Evolutionary conservation across 352 stramenopile species (phyloP).

Genomic region (Globisporangium paroecandrum): DNA sequence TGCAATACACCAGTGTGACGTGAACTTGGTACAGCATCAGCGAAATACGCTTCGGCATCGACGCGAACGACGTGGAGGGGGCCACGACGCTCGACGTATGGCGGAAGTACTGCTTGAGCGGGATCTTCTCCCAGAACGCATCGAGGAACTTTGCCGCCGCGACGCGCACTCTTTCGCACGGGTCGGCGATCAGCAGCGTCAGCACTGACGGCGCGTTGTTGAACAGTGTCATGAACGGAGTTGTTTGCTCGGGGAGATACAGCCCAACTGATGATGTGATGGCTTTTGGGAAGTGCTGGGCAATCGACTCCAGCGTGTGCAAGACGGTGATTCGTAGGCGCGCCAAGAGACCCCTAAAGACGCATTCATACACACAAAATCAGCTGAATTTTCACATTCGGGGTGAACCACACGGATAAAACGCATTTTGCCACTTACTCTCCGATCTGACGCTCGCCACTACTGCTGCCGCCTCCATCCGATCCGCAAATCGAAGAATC

Average conservation of each 20-base stretch:
- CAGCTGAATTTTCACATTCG: not conserved
- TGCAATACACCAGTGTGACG: conserved; percentile 75
- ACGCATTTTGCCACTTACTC: conserved; percentile 35
- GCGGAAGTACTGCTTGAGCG: conserved; percentile 78
- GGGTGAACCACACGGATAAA: not conserved
- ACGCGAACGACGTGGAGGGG: conserved; percentile 75
- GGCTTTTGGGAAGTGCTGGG: conserved; percentile 57
- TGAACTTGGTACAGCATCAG: conserved; percentile 85
- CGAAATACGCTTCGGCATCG: conserved; percentile 78
- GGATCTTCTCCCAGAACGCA: conserved; percentile 79
- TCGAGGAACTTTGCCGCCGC: conserved; percentile 79
- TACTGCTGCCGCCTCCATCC: conserved; percentile 31
- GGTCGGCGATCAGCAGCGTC: conserved; percentile 72
- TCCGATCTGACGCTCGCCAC: conserved; percentile 25
- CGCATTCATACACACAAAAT: conserved; percentile 2
- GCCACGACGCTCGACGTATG: conserved; percentile 39
- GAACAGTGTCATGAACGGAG: conserved; percentile 81
- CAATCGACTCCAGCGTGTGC: conserved; percentile 65
- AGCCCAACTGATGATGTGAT: conserved; percentile 78
- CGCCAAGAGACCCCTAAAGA: conserved; percentile 53
- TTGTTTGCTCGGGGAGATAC: conserved; percentile 80
- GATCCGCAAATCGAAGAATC: conserved; percentile 75
- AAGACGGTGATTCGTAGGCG: conserved; percentile 73
- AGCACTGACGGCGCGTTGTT: conserved; percentile 72
- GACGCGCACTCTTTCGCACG: conserved; percentile 70